Percentiles rank a stretch among this genome's conserved stretches.
Conservation (phyloP, 108 stramenopile species). For the Skeletonema marinoi region DNA sequence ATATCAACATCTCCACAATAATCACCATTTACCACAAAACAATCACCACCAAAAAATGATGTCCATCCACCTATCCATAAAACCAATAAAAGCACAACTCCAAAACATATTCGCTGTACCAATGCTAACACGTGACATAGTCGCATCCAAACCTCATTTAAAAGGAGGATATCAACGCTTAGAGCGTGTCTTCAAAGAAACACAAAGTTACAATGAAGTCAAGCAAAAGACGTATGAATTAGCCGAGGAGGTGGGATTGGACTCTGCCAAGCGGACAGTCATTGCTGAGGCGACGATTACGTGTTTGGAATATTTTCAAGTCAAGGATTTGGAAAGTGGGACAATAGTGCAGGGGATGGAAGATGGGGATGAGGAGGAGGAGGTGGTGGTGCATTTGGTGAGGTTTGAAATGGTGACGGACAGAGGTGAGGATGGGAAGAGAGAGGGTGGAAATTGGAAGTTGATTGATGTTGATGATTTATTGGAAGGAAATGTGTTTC, state of each 20-base stretch:
- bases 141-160: constrained; percentile 17
- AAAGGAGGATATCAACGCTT: constrained; percentile 31
- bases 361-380: background rate
- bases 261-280: background rate
- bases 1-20: constrained; percentile 1
- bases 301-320: constrained; percentile 1
- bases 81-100: background rate
- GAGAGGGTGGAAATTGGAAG: background rate
- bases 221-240: constrained; percentile 14
- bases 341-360: background rate
- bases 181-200: constrained; percentile 20
- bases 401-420: background rate
- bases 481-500: constrained; percentile 1
- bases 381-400: background rate
- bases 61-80: background rate
- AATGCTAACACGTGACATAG: constrained; percentile 17
- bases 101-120: constrained; percentile 2
- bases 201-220: constrained; percentile 20
- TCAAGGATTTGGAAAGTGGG: background rate
- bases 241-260: background rate
- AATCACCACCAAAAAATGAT: background rate
- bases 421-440: background rate
- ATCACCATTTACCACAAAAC: background rate
- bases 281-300: background rate
- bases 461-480: constrained; percentile 1